Base-by-base conservation (phyloP, 2,329 filamentous ascomycete species). In the Whalleya microplaca region DNA sequence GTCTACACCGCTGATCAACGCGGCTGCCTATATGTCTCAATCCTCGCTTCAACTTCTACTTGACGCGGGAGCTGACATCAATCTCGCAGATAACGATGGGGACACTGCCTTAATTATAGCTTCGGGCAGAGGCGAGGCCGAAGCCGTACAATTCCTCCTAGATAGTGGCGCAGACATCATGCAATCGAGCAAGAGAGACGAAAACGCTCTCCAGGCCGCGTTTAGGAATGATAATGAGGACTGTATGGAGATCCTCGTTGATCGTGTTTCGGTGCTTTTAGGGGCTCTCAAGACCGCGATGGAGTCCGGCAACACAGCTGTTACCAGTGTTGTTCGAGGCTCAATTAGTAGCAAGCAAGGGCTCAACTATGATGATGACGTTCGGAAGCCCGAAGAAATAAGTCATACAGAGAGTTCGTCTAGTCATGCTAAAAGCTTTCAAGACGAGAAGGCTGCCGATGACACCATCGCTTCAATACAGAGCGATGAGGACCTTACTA, bases 21-120 rank as follows among this genome's bases (percentile, higher is more conserved):
- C 73, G 8, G 74, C 75, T 16, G 61, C 62, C 3, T 72, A 64
- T 46, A 69, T 75, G 20, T 71, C 73, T 0, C 57, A 64, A 10
- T 62, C 67, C 2, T 71, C 72, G 0, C 53, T 76, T 0, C 64
- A 67, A 19, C 48, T 69, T 3, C 56, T 76, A 2, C 65, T 77
- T 3, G 67, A 73, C 12, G 70, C 71, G 0, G 72, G 75, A 0
- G 75, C 75, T 0, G 68, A 76, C 45, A 73, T 77, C 27, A 73
- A 76, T 41, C 63, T 72, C 2, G 55, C 67, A 0, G 72, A 73
- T 27, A 55, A 68, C 1, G 67, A 74, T 4, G 69, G 74, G 9
- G 70, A 76, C 40, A 75, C 75, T 0, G 72, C 76, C 1, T 66
- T 78, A 1, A 76, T 77, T 7, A 59, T 72, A 0, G 73, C 75